Conservation (phyloP, 2,329 filamentous ascomycete genomes). For the Cadophora luteo-olivacea region DNA sequence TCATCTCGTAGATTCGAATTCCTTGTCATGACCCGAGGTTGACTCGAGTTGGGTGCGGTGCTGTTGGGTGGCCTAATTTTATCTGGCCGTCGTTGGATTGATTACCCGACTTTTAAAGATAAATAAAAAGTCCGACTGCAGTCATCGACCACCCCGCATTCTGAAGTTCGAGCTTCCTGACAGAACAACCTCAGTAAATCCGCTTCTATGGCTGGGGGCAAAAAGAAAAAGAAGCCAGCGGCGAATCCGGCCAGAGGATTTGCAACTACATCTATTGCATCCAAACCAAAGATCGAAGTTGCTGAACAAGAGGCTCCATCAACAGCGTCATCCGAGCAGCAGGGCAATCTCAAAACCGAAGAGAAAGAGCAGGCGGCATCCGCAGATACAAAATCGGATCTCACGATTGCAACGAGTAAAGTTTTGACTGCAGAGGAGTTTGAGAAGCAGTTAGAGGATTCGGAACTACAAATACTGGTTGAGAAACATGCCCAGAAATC, state of each 20-base stretch:
- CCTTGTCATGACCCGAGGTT: conserved; percentile 42
- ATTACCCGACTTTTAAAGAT: background rate
- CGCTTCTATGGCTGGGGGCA: conserved; percentile 66
- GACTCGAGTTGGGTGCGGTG: conserved; percentile 13
- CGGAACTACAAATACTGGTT: conserved; percentile 86
- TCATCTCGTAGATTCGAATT: conserved; percentile 51
- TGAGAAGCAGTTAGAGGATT: conserved; percentile 85
- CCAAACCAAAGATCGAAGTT: conserved; percentile 74
- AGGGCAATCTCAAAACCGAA: conserved; percentile 24
- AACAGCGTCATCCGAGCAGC: conserved; percentile 29
- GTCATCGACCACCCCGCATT: conserved; percentile 24
- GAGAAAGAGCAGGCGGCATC: conserved; percentile 29
- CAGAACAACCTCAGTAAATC: conserved; percentile 13
- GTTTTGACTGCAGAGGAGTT: conserved; percentile 84
- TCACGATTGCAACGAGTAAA: conserved; percentile 42
- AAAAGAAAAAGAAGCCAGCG: conserved; percentile 88
- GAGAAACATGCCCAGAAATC: conserved; percentile 84
- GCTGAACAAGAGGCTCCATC: conserved; percentile 44
- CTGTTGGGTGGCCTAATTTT: background rate
- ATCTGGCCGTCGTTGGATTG: conserved; percentile 1
- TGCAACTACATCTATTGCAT: conserved; percentile 90
- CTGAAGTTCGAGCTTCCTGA: conserved; percentile 12
- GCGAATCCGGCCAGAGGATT: conserved; percentile 91
- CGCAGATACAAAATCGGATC: conserved; percentile 21
- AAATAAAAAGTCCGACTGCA: conserved; percentile 7